Percentiles rank a stretch among this genome's conserved stretches.
Conservation (phyloP, 2,329 filamentous ascomycete species). For the Hypoxylon sp. region DNA sequence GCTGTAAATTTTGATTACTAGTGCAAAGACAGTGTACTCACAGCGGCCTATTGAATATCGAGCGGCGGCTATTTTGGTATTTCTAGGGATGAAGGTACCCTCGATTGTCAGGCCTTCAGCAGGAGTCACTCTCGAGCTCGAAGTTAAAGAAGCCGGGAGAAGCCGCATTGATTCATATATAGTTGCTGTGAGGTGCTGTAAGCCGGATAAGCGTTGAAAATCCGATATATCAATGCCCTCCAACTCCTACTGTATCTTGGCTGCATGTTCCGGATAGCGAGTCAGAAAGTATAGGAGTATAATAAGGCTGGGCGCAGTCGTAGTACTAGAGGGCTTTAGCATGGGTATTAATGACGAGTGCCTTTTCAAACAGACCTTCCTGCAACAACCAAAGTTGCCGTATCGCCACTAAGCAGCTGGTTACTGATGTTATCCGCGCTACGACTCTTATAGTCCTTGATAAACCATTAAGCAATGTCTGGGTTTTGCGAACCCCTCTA, state of each 20-base stretch:
- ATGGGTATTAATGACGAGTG: not conserved
- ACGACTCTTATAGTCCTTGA: not conserved
- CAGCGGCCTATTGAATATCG: conserved; percentile 41
- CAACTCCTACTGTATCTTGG: conserved; percentile 17
- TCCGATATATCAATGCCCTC: conserved; percentile 11
- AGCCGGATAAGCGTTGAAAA: not conserved
- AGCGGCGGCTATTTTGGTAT: conserved; percentile 40
- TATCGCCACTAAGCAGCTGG: not conserved
- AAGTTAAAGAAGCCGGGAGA: conserved; percentile 9
- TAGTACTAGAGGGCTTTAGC: not conserved
- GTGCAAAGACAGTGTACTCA: conserved; percentile 7
- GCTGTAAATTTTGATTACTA: not conserved
- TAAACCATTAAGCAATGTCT: not conserved
- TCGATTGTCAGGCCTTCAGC: conserved; percentile 46
- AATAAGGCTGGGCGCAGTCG: conserved; percentile 11
- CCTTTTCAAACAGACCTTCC: not conserved
- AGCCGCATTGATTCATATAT: conserved; percentile 27
- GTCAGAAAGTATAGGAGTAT: conserved; percentile 22
- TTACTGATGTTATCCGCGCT: not conserved
- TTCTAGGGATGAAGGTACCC: conserved; percentile 48
- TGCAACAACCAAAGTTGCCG: not conserved
- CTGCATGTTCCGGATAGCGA: conserved; percentile 17
- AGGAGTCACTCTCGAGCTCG: conserved; percentile 36
- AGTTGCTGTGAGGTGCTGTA: conserved; percentile 18
- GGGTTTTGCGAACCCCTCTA: not conserved